Evolutionary conservation across 148 eudicot genomes (phyloP).

Genomic region (Chenopodium quinoa): DNA sequence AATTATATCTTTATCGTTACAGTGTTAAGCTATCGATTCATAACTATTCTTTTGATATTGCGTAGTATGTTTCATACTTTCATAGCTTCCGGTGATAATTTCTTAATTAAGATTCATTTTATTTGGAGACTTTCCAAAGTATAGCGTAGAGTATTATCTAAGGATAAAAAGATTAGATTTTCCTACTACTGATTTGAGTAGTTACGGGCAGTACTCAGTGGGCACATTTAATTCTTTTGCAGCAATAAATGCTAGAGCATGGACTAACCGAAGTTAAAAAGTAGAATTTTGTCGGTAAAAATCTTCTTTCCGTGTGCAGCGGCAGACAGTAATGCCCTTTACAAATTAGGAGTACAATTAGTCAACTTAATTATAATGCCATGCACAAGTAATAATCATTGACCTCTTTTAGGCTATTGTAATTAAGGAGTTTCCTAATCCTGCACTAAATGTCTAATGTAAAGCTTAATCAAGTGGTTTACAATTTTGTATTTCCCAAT

Average conservation of each 20-base stretch:
- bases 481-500: neutral
- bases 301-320: neutral
- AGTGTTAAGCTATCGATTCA: no score
- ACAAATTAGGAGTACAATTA: neutral
- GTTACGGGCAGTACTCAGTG: neutral
- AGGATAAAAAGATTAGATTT: neutral
- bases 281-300: neutral
- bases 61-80: no score
- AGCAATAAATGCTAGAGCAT: constrained; percentile 1
- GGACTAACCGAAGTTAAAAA: neutral
- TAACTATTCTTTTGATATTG: no score
- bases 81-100: no score
- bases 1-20: no score
- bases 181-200: neutral
- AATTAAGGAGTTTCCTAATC: neutral
- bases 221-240: neutral
- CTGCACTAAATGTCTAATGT: neutral
- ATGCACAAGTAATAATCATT: neutral
- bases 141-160: neutral
- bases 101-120: no score
- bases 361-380: neutral
- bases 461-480: neutral
- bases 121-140: neutral
- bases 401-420: neutral
- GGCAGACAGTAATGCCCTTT: constrained; percentile 1